These are phyloP conservation scores for Aspergillus niger DNA, from an alignment of 2,329 filamentous ascomycete species.

Conservation along the genomic window DNA sequence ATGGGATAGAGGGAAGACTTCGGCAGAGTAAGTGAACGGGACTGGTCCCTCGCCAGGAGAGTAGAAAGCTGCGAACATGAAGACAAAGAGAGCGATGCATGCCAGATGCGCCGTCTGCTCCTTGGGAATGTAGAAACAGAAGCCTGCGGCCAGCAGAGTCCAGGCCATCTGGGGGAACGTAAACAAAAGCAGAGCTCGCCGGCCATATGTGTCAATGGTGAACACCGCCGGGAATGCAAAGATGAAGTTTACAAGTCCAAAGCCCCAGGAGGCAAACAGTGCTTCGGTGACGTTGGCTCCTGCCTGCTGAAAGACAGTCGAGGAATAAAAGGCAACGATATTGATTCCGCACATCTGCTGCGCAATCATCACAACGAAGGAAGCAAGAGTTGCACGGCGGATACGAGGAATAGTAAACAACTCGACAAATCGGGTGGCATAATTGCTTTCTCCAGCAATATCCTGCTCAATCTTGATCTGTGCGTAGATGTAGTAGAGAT, in stretches of 20 bases:
- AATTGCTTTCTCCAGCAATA: conserved; percentile 53
- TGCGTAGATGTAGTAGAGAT: conserved; percentile 62
- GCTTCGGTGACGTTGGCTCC: conserved; percentile 60
- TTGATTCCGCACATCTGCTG: conserved; percentile 74
- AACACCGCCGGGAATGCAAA: conserved; percentile 66
- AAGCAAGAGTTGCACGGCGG: conserved; percentile 68
- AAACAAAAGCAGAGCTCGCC: conserved; percentile 63
- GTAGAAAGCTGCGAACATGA: conserved; percentile 66
- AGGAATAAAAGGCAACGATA: conserved; percentile 75
- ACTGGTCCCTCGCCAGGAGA: conserved; percentile 64
- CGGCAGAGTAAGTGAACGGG: conserved; percentile 56
- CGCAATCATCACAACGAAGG: conserved; percentile 77
- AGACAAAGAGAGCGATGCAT: conserved; percentile 63
- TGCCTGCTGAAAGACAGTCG: conserved; percentile 57
- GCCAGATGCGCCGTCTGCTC: conserved; percentile 51
- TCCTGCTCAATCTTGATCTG: conserved; percentile 52
- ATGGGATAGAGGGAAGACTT: conserved; percentile 59
- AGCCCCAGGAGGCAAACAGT: conserved; percentile 64
- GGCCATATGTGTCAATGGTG: conserved; percentile 69
- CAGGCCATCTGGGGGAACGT: conserved; percentile 70
- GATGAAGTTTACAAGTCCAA: conserved; percentile 66
- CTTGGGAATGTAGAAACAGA: conserved; percentile 57
- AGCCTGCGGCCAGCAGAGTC: conserved; percentile 65
- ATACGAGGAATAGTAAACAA: conserved; percentile 54
- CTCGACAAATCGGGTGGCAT: conserved; percentile 60